Percentiles rank a stretch among this genome's conserved stretches.
phyloP scores from a whole-genome alignment of 2,329 filamentous ascomycete genomes.

The Volutella citrinella region DNA sequence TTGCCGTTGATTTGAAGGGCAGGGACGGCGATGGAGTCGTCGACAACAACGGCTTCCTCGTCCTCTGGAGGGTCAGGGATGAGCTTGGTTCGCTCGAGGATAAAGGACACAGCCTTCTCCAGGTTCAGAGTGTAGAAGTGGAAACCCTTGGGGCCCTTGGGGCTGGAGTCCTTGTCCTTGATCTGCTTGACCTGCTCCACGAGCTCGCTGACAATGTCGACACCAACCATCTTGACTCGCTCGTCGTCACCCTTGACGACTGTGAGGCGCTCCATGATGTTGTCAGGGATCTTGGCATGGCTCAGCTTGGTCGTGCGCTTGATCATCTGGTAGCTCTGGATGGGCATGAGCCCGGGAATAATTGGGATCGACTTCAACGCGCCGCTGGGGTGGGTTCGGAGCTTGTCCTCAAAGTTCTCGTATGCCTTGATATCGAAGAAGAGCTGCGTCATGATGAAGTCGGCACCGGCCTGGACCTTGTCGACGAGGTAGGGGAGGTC shows the following conservation, averaged over 20 bases:
- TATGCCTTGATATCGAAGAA: constrained; percentile 92
- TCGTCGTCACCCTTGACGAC: constrained; percentile 76
- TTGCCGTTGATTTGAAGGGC: constrained; percentile 48
- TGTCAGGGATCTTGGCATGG: constrained; percentile 75
- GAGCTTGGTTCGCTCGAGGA: constrained; percentile 79
- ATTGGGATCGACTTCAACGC: constrained; percentile 84
- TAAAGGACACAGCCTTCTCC: constrained; percentile 93
- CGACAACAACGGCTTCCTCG: constrained; percentile 50
- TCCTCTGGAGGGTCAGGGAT: constrained; percentile 64
- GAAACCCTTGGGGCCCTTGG: constrained; percentile 72
- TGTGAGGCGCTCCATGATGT: constrained; percentile 68
- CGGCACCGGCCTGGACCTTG: constrained; percentile 86
- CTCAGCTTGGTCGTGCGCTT: constrained; percentile 92
- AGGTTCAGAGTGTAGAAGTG: constrained; percentile 98
- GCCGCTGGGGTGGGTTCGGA: constrained; percentile 80
- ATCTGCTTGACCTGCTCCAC: constrained; percentile 72
- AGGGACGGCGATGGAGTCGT: constrained; percentile 28
- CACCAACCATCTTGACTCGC: constrained; percentile 73
- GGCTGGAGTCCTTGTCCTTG: constrained; percentile 54
- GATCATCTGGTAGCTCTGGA: constrained; percentile 96
- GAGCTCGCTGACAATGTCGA: constrained; percentile 81
- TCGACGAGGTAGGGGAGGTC: constrained; percentile 88
- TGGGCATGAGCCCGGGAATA: constrained; percentile 93
- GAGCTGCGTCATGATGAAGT: constrained; percentile 98
- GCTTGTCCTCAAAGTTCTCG: constrained; percentile 69